A percentile compares a stretch with the other conserved stretches of the same genome.
phyloP scores from a whole-genome alignment of 106 monocot genomes.

The Dendrobium nobile region DNA sequence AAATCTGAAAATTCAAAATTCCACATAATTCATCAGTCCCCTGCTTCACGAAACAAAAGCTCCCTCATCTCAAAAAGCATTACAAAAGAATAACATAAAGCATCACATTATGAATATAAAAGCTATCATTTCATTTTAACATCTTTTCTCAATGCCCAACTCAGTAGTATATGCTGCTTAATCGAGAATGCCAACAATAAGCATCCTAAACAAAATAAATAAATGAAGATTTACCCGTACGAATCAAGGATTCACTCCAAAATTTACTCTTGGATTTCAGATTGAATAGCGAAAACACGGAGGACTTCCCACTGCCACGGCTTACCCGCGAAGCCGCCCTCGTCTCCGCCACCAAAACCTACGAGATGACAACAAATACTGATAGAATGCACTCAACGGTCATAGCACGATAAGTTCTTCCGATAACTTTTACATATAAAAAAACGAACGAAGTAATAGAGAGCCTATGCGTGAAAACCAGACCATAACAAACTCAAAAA shows the following conservation, averaged over 20 bases:
- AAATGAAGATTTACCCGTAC: constrained; percentile 32
- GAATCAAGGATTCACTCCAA: constrained; percentile 94
- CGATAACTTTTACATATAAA: neutral
- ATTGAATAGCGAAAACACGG: constrained; percentile 94
- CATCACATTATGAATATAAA: neutral
- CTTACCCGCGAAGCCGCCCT: constrained; percentile 26
- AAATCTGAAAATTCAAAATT: constrained; percentile 48
- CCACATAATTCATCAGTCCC: neutral
- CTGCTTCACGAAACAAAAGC: neutral
- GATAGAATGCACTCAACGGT: neutral
- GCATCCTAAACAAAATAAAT: neutral
- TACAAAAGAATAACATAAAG: neutral
- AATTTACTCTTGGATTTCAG: constrained; percentile 85
- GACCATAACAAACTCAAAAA: neutral
- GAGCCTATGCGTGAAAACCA: neutral
- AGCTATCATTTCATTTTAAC: neutral
- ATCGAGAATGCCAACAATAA: neutral
- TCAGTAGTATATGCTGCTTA: neutral
- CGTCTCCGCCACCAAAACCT: constrained; percentile 9
- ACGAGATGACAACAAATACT: neutral
- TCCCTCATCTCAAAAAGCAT: neutral
- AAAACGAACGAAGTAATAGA: neutral
- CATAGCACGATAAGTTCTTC: neutral
- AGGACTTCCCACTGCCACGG: constrained; percentile 31
- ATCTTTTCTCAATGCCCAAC: neutral